Base-by-base conservation (phyloP, 2,329 filamentous ascomycete genomes). In the Monosporascus sp. region DNA sequence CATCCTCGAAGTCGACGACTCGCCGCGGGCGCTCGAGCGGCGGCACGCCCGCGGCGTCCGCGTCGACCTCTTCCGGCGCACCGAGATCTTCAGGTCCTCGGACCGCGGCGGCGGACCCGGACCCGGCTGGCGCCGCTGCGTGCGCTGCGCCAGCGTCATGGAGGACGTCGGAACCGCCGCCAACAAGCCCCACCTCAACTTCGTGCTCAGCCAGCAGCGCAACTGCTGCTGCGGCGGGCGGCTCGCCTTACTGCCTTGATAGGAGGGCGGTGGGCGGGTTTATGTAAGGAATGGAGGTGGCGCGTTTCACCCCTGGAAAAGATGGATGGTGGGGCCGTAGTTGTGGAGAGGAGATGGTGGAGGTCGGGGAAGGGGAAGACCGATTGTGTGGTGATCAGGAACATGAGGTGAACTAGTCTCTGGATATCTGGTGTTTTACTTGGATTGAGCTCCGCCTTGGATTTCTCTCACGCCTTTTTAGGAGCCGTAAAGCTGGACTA, bases 1-100 rank as follows among this genome's bases (percentile, higher is more conserved):
- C 48, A 80, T 89, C 65, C 74, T 94, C 11, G 86, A 87, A 5
- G 74, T 90, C 15, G 77, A 80, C 9, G 79, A 85, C 50, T 82
- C 85, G 54, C 69, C 70, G 15, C 72, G 73, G 18, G 80, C 78
- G 5, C 64, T 81, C 14, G 68, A 65, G 3, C 62, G 64, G 20
- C 70, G 71, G 53, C 70, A 66, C 53, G 65, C 66, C 2, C 70
- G 62, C 38, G 69, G 71, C 1, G 59, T 64, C 6, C 74, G 77
- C 51, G 68, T 83, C 6, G 81, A 83, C 57, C 69, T 78, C 9
- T 89, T 86, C 68, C 81, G 80, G 56, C 76, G 78, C n/a, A 72
- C 75, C 31, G 77, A 84, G 63, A 76, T 86, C 24, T 74, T 78
- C 79, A 70, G 69, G 70, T 49, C 69, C 70, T 8, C 24, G 51